Base-by-base conservation (phyloP, 1,284 basidiomycete species). In the Trametes versicolor region DNA sequence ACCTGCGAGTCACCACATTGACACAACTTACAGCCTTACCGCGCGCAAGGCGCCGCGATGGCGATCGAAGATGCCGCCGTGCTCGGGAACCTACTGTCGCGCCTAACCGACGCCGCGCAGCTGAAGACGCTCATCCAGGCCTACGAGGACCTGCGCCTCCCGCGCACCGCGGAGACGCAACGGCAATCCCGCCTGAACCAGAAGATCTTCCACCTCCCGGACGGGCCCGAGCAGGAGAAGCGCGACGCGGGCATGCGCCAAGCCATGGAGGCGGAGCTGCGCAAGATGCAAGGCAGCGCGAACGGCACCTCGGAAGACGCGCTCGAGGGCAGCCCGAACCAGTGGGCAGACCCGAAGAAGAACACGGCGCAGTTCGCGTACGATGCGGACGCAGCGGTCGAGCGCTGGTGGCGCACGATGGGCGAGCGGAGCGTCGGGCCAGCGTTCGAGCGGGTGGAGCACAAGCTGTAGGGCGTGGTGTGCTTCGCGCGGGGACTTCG, bases 41-140 rank as follows among this genome's bases (percentile, higher is more conserved):
- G 87, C 47, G 89, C 87, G 0, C 89, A 90, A 74, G 89, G 88
- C 17, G 85, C 88, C 17, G 87, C 88, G 3, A 89, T 90, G 81
- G 89, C 89, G 0, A 80, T 91, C 58, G 89, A 91, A 75, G 89
- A 91, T 64, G 87, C 84, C 0, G 87, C 85, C 0, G 85, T 89
- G 0, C 78, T 91, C 29, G 89, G 88, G 0, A 82, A 82, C 56
- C 80, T 90, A 15, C 81, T 90, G 68, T 84, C 85, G 1, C 82
- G 77, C 25, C 71, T 89, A 34, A 77, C 79, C 0, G 72, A 77
- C 39, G 74, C 67, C 21, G 60, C 74, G 0, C 85, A 88, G 67
- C 77, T 89, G 6, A 68, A 72, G 0, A 71, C 78, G 1, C 77
- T 89, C 9, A 77, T 90, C 9, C 76, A 78, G 8, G 86, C 85